Evolutionary conservation across 176 grass and related monocot species (phyloP).

Genomic region (Juncus effusus): DNA sequence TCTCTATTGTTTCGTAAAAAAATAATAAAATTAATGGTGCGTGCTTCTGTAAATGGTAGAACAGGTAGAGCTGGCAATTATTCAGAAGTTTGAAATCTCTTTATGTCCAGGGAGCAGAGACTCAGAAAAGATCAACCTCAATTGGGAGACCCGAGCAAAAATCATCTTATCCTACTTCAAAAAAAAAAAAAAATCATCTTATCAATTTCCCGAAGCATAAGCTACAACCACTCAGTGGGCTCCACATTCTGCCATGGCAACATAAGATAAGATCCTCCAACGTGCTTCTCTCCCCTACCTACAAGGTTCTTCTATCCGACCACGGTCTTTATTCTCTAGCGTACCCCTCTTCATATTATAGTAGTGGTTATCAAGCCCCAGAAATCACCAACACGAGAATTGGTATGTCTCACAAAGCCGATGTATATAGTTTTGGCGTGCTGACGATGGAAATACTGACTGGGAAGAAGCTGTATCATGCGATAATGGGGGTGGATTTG

Average conservation of each 20-base stretch:
- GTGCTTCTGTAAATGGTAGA: too few relatives aligned
- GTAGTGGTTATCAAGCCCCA: constrained; percentile 64
- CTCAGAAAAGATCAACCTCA: constrained; percentile 3
- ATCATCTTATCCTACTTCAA: too few relatives aligned
- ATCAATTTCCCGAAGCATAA: constrained; percentile 46
- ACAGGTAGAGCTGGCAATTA: too few relatives aligned
- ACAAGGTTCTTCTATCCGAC: constrained; percentile 54
- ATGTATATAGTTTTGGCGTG: constrained; percentile 83
- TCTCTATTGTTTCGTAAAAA: too few relatives aligned
- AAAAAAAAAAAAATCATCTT: constrained; percentile 59
- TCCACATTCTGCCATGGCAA: constrained; percentile 60
- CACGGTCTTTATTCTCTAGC: constrained; percentile 53
- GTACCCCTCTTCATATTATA: constrained; percentile 24
- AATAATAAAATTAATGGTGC: too few relatives aligned
- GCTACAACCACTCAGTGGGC: constrained; percentile 65
- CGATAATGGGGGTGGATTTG: constrained; percentile 49
- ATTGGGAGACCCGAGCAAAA: constrained; percentile 49
- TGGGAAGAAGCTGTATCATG: constrained; percentile 63
- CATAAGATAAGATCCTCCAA: constrained; percentile 92
- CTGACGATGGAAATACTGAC: constrained; percentile 78
- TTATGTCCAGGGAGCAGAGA: too few relatives aligned
- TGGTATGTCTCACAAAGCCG: constrained; percentile 67
- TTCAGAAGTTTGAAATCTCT: too few relatives aligned
- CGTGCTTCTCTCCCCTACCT: constrained; percentile 35
- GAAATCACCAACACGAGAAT: constrained; percentile 54